These are phyloP conservation scores for Coemansia umbellata DNA, from an alignment of 192 early-diverging fungal genomes.

Conservation along the genomic window DNA sequence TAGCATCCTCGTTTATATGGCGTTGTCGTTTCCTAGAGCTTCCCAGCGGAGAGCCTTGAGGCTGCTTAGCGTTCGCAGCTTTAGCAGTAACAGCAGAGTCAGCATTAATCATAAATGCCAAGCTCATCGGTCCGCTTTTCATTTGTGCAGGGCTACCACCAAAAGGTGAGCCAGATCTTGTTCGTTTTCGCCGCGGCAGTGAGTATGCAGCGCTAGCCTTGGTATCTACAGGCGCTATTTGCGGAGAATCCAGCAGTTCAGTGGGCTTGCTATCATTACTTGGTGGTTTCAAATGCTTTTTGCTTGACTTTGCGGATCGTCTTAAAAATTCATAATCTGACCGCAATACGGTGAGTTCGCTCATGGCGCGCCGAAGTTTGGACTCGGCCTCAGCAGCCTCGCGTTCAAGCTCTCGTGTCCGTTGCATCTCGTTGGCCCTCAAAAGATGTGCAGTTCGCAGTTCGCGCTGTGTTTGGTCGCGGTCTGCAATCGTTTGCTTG, in stretches of 20 bases:
- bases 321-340: conserved; percentile 21
- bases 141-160: background rate
- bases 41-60: too few species aligned
- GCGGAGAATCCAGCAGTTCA: background rate
- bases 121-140: conserved; percentile 24
- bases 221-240: too few species aligned
- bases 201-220: background rate
- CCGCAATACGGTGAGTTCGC: conserved; percentile 22
- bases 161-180: background rate
- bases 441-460: conserved; percentile 39
- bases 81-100: conserved; percentile 1
- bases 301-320: conserved; percentile 1
- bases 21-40: too few species aligned
- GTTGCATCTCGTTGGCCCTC: conserved; percentile 40
- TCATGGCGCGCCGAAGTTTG: conserved; percentile 16
- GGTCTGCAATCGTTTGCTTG: conserved; percentile 19
- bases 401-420: conserved; percentile 36
- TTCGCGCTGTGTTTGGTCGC: conserved; percentile 39
- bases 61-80: too few species aligned
- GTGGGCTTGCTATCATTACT: too few species aligned
- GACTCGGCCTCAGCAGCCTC: conserved; percentile 29
- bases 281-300: too few species aligned
- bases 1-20: too few species aligned
- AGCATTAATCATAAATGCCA: conserved; percentile 39
- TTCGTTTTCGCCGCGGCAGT: conserved; percentile 27